Base-by-base conservation (phyloP, 2,329 filamentous ascomycete genomes). In the Penicillium frequentans region DNA sequence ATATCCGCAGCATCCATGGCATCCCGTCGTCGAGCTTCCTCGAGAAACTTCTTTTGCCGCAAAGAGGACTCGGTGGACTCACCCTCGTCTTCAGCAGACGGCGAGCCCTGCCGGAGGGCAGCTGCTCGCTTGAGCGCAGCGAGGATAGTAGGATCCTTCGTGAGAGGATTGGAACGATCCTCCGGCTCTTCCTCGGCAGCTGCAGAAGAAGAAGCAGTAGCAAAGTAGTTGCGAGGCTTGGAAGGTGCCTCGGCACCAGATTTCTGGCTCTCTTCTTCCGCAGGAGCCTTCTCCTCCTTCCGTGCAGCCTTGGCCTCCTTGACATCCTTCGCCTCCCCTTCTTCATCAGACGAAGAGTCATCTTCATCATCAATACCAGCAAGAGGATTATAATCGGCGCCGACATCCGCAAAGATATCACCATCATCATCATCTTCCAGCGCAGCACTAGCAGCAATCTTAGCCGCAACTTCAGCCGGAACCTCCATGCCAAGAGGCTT, bases 1-100 rank as follows among this genome's bases (percentile, higher is more conserved):
- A 99, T 84, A 75, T 99, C 93, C 56, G 93, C 87, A 48, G 92
- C 86, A 71, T 98, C 93, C 48, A 93, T 85, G 64, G 90, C 89
- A 54, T 87, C 76, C n/a, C 77, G 78, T 10, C 73, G 73, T 45
- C 69, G 71, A 10, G 80, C 85, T 58, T 83, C 83, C 65, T 87
- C 81, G 6, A 97, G 80, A 79, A 97, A 89, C 63, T 85, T 88
- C 72, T 86, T 88, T 51, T 88, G 85, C 8, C 89, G 87, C 49
- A 87, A 86, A 60, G 88, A 84, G 59, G 86, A 84, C 1, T 85
- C 85, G 62, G 86, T 83, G 3, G 84, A 84, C 6, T 77, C 75
- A 57, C 81, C 81, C 60, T 70, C 73, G 6, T 74, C 64, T 13
- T 58, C 65, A 4, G 54, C 62, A 75, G 70, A 64, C 70, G 73